Conservation (phyloP, 129 eudicot species). For the Flaveria bidentis region DNA sequence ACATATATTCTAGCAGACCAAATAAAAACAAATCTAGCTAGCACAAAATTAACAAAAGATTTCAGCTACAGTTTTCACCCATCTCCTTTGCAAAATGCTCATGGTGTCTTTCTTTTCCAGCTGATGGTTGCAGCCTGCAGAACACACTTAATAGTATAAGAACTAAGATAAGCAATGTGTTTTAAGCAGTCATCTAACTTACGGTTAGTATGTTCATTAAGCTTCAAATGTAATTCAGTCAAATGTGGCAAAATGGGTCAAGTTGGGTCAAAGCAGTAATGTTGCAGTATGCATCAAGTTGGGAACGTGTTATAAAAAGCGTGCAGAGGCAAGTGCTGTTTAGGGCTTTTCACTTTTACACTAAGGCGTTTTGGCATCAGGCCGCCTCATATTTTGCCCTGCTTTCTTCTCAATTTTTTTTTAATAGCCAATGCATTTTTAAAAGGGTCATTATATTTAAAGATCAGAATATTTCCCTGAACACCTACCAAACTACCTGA, state of each 20-base stretch:
- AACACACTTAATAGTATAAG: constrained; percentile 12
- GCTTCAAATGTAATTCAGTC: neutral
- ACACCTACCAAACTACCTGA: too few relatives aligned
- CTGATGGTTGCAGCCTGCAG: constrained; percentile 29
- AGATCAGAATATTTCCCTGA: too few relatives aligned
- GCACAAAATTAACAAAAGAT: neutral
- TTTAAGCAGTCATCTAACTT: neutral
- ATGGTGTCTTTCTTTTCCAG: constrained; percentile 13
- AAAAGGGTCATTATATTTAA: too few relatives aligned
- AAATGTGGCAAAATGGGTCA: neutral
- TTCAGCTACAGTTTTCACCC: constrained; percentile 6
- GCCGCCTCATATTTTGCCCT: too few relatives aligned
- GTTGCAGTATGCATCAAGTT: neutral
- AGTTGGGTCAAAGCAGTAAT: neutral
- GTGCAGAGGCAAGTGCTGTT: too few relatives aligned
- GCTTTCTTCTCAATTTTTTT: too few relatives aligned
- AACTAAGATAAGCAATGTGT: constrained; percentile 10
- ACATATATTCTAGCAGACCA: neutral
- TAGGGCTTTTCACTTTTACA: too few relatives aligned
- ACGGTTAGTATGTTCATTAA: neutral
- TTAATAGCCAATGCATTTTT: too few relatives aligned
- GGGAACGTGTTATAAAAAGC: too few relatives aligned
- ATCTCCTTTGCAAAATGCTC: constrained; percentile 16
- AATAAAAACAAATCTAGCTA: constrained; percentile 5
- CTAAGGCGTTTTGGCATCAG: too few relatives aligned